A percentile compares a stretch with the other conserved stretches of the same genome.
phyloP scores from a whole-genome alignment of 2,329 filamentous ascomycete genomes.

The Bipolaris victoriae region DNA sequence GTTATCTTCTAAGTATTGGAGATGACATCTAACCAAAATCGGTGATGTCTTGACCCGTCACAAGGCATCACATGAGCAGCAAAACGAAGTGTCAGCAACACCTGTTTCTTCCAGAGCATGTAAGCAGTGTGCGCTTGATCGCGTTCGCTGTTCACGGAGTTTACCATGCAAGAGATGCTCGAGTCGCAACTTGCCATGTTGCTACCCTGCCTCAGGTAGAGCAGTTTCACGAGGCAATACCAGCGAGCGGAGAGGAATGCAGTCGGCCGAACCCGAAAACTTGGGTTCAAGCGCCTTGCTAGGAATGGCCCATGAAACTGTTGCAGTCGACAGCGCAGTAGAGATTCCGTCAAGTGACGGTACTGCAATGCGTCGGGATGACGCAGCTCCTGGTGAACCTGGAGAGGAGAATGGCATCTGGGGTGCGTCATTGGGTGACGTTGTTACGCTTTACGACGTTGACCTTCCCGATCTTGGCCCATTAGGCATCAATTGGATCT shows the following conservation, averaged over 20 bases:
- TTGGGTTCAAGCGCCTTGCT: not conserved
- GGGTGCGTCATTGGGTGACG: not conserved
- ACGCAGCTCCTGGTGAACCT: not conserved
- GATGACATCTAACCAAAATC: not conserved
- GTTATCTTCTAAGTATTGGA: not conserved
- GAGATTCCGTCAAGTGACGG: not conserved
- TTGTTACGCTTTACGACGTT: slow-evolving; percentile 5
- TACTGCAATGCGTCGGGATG: slow-evolving; percentile 25
- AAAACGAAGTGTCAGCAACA: not conserved
- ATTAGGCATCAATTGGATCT: slow-evolving; percentile 18
- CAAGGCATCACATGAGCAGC: slow-evolving; percentile 14
- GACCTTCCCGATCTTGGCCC: slow-evolving; percentile 10
- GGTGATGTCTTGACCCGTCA: slow-evolving; percentile 13
- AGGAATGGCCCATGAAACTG: not conserved
- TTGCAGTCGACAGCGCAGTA: not conserved
- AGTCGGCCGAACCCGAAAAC: not conserved
- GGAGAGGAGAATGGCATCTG: not conserved
- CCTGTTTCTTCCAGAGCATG: not conserved
- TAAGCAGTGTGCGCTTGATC: not conserved
- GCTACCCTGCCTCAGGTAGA: not conserved
- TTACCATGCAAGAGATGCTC: not conserved
- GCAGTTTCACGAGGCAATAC: not conserved
- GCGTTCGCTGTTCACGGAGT: not conserved
- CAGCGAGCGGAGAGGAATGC: not conserved
- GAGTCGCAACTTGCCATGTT: not conserved